Conservation (phyloP, 306 rosid species). For the Cyclanthera cordifolia region DNA sequence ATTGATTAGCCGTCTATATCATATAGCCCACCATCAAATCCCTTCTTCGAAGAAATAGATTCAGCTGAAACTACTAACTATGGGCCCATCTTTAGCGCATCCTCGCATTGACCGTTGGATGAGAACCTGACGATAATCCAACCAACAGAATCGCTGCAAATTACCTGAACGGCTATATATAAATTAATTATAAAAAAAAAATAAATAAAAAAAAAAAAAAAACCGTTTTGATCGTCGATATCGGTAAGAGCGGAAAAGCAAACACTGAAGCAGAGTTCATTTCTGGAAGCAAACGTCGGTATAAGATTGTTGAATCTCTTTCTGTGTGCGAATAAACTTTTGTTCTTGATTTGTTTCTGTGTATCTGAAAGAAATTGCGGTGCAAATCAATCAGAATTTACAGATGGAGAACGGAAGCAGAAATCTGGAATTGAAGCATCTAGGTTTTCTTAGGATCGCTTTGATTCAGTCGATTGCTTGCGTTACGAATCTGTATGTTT, state of each 20-base stretch:
- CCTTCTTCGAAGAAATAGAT: too few species aligned
- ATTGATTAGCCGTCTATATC: too few species aligned
- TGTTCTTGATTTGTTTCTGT: not conserved
- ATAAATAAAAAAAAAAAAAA: too few species aligned
- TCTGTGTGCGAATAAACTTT: not conserved
- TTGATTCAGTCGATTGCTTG: conserved; percentile 36
- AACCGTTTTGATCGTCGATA: not conserved
- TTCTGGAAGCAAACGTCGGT: not conserved
- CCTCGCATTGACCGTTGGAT: not conserved
- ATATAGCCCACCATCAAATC: too few species aligned
- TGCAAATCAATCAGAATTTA: not conserved
- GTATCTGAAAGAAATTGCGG: not conserved
- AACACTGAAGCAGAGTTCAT: not conserved
- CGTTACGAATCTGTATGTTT: conserved; percentile 45
- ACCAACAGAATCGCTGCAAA: not conserved
- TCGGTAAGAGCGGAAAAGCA: not conserved
- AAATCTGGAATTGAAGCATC: conserved; percentile 39
- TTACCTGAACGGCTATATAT: too few species aligned
- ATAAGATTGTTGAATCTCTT: not conserved
- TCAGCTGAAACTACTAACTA: not conserved
- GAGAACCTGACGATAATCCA: not conserved
- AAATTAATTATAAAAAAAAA: not conserved
- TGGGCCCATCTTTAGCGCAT: not conserved
- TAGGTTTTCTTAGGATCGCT: conserved; percentile 46
- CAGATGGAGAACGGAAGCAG: conserved; percentile 31